phyloP scores from a whole-genome alignment of 1,284 basidiomycete species.

The Boletus mariae region DNA sequence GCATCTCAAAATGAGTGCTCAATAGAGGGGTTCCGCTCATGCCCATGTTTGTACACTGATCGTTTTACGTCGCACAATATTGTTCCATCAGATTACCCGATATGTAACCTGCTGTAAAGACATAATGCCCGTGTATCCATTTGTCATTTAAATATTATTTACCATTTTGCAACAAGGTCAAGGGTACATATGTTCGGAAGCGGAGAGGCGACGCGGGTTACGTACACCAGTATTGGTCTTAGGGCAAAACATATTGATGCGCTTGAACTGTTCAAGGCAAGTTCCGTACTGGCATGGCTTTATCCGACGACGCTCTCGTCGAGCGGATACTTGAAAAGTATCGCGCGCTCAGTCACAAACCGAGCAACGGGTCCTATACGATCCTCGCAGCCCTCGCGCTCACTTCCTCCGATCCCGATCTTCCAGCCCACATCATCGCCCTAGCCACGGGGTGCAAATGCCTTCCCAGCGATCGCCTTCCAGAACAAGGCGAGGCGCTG shows the following conservation, averaged over 20 bases:
- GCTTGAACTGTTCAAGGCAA: too few species aligned
- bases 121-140: conserved; percentile 24
- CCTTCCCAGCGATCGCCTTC: conserved; percentile 63
- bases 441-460: conserved; percentile 87
- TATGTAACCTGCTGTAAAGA: conserved; percentile 23
- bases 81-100: conserved; percentile 10
- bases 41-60: conserved; percentile 6
- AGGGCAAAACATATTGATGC: not conserved
- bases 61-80: conserved; percentile 1
- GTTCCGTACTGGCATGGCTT: not conserved
- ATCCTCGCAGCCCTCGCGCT: conserved; percentile 60
- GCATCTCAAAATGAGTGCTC: conserved; percentile 51
- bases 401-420: conserved; percentile 12
- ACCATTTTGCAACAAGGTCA: not conserved
- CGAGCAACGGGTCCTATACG: conserved; percentile 54
- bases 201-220: not conserved
- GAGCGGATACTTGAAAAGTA: conserved; percentile 43
- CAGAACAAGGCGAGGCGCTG: conserved; percentile 72
- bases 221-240: not conserved
- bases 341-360: conserved; percentile 42
- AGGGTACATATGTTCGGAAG: too few species aligned
- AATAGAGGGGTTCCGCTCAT: conserved; percentile 27
- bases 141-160: conserved; percentile 21
- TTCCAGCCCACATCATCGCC: conserved; percentile 53
- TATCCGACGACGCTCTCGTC: conserved; percentile 19